Percentiles rank a stretch among this genome's conserved stretches.
These are phyloP conservation scores for Brachypodium distachyon DNA, from an alignment of 202 grass and related monocot species.

Conservation along the genomic window DNA sequence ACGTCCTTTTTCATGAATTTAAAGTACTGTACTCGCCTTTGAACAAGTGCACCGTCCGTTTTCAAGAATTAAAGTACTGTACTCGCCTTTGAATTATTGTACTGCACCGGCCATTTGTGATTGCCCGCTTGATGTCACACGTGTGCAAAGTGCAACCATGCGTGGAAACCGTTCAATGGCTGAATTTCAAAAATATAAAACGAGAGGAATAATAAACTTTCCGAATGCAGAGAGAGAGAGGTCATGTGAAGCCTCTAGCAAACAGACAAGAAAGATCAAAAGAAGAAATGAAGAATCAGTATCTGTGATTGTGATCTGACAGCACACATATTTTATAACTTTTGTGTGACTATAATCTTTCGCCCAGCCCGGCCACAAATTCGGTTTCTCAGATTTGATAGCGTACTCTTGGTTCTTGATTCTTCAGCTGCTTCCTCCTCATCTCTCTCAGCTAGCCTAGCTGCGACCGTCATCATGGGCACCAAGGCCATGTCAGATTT, in stretches of 20 bases:
- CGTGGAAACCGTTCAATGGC: neutral
- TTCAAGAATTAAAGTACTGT: neutral
- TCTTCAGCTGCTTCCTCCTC: neutral
- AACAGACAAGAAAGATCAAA: neutral
- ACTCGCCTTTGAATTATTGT: conserved; percentile 3
- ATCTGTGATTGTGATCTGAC: neutral
- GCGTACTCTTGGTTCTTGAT: neutral
- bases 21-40: neutral
- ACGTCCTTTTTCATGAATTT: no score
- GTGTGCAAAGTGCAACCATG: neutral
- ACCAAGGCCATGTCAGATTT: conserved; percentile 24
- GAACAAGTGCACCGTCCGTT: neutral
- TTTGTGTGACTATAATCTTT: neutral
- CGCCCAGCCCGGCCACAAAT: neutral
- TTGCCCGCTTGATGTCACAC: neutral
- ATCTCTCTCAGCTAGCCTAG: neutral
- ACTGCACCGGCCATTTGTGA: neutral
- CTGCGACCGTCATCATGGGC: neutral
- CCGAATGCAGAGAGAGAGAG: neutral
- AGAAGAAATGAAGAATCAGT: neutral
- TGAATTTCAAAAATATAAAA: neutral
- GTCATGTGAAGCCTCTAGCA: conserved; percentile 4
- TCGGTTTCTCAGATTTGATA: neutral
- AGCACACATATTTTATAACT: neutral
- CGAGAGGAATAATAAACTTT: neutral